Evolutionary conservation across 108 stramenopile genomes (phyloP).

Genomic region (Phaeodactylum tricornutum): DNA sequence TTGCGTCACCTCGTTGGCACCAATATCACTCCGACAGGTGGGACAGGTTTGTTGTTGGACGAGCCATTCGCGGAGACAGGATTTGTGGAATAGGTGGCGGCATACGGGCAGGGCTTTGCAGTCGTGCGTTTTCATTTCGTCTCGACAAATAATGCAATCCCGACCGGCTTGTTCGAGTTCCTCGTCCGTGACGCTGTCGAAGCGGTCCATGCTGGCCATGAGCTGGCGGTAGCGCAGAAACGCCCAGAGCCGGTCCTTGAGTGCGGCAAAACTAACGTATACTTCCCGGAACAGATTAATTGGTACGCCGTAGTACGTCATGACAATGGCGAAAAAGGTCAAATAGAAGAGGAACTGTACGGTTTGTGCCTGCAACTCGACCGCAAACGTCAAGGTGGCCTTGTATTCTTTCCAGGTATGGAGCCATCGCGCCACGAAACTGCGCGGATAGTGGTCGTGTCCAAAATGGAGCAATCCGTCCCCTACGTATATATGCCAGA

Average conservation of each 20-base stretch:
- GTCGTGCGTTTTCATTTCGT: slow-evolving; percentile 82
- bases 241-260: slow-evolving; percentile 60
- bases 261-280: slow-evolving; percentile 67
- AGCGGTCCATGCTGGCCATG: slow-evolving; percentile 88
- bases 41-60: slow-evolving; percentile 97
- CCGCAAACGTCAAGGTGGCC: slow-evolving; percentile 75
- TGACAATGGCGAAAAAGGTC: slow-evolving; percentile 90
- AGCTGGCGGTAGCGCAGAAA: slow-evolving; percentile 84
- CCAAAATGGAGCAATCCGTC: slow-evolving; percentile 69
- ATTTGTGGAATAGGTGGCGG: slow-evolving; percentile 76
- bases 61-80: slow-evolving; percentile 93
- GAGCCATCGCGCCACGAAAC: slow-evolving; percentile 30
- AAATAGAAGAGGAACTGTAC: slow-evolving; percentile 91
- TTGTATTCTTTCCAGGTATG: slow-evolving; percentile 73
- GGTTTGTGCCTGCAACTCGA: slow-evolving; percentile 88
- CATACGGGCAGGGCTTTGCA: slow-evolving; percentile 88
- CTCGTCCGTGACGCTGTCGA: slow-evolving; percentile 78
- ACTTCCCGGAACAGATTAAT: slow-evolving; percentile 93
- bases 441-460: slow-evolving; percentile 34
- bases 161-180: slow-evolving; percentile 77
- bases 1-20: slow-evolving; percentile 48
- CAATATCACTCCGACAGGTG: slow-evolving; percentile 91
- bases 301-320: slow-evolving; percentile 91
- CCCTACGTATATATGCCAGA: slow-evolving; percentile 77
- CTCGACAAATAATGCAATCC: slow-evolving; percentile 98